Conservation (phyloP, 2,329 filamentous ascomycete species). For the Ambrosiella beaveri region DNA sequence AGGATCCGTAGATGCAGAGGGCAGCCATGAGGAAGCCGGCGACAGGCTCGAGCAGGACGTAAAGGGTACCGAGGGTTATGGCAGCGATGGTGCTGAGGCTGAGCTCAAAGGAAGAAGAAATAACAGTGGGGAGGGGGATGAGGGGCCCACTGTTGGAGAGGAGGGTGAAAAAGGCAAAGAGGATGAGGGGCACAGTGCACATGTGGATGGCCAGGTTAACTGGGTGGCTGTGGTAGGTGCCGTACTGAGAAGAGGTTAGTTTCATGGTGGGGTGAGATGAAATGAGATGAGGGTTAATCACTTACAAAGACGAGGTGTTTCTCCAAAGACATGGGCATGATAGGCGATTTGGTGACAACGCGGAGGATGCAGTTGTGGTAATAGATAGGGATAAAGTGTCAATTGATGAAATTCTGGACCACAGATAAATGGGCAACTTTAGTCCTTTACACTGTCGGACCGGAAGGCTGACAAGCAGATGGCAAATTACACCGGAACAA, state of each 20-base stretch:
- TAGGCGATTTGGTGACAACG: slow-evolving; percentile 12
- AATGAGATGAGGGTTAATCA: background rate
- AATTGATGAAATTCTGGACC: background rate
- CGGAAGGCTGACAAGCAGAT: background rate
- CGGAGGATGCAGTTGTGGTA: background rate
- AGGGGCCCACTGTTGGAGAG: slow-evolving; percentile 45
- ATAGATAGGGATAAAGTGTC: background rate
- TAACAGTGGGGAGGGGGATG: slow-evolving; percentile 50
- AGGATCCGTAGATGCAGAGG: slow-evolving; percentile 58
- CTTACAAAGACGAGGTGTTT: slow-evolving; percentile 69
- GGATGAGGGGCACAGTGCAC: slow-evolving; percentile 58
- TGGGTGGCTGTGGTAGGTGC: slow-evolving; percentile 63
- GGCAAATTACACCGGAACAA: background rate
- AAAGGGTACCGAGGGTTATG: slow-evolving; percentile 57
- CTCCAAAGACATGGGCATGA: slow-evolving; percentile 59
- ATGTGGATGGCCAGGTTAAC: slow-evolving; percentile 68
- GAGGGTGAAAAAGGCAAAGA: slow-evolving; percentile 53
- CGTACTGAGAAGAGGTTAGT: slow-evolving; percentile 40
- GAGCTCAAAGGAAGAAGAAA: slow-evolving; percentile 41
- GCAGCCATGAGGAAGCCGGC: slow-evolving; percentile 64
- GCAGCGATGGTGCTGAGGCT: slow-evolving; percentile 49
- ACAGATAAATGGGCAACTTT: background rate
- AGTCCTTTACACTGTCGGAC: background rate
- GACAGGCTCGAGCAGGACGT: slow-evolving; percentile 84
- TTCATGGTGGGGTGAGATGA: background rate